phyloP scores from a whole-genome alignment of 164 flowering plant species.

The Houttuynia cordata region DNA sequence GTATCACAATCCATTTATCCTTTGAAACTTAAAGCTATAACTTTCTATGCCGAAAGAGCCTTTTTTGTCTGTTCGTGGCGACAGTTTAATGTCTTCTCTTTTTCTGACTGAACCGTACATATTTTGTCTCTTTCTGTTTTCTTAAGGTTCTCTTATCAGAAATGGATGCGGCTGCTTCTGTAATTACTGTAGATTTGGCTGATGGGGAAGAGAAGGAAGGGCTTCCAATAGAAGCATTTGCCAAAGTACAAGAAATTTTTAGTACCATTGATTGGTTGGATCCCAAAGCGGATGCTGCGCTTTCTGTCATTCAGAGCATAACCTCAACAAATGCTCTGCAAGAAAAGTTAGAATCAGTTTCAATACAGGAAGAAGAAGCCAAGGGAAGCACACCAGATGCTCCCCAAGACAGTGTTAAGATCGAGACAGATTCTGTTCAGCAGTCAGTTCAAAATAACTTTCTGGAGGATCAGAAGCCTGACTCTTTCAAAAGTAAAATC shows the following conservation, averaged over 20 bases:
- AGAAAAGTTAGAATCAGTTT: conserved; percentile 29
- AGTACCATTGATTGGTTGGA: conserved; percentile 62
- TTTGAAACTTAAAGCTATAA: neutral
- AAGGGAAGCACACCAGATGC: conserved; percentile 16
- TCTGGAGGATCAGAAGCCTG: conserved; percentile 1
- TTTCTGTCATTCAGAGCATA: conserved; percentile 38
- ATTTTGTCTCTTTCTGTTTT: neutral
- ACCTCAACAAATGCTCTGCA: conserved; percentile 28
- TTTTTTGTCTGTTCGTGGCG: neutral
- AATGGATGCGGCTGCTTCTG: conserved; percentile 58
- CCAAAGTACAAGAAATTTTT: conserved; percentile 73
- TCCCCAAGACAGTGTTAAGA: conserved; percentile 1
- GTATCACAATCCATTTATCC: conserved; percentile 4
- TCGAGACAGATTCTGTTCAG: conserved; percentile 6
- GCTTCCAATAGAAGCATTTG: conserved; percentile 83
- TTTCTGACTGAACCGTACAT: neutral
- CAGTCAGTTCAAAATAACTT: conserved; percentile 4
- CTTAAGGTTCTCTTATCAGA: conserved; percentile 69
- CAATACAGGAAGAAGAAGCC: conserved; percentile 14
- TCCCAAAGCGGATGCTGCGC: conserved; percentile 46
- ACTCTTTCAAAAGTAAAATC: conserved; percentile 15
- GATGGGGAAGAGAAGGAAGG: conserved; percentile 65
- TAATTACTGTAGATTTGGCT: conserved; percentile 37
- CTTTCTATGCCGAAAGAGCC: conserved; percentile 2
- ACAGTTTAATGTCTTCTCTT: too few relatives aligned